Evolutionary conservation across 2,329 filamentous ascomycete genomes (phyloP), one percentile per base, ranked within the genome.

Genomic region (Ascochyta fabae): DNA sequence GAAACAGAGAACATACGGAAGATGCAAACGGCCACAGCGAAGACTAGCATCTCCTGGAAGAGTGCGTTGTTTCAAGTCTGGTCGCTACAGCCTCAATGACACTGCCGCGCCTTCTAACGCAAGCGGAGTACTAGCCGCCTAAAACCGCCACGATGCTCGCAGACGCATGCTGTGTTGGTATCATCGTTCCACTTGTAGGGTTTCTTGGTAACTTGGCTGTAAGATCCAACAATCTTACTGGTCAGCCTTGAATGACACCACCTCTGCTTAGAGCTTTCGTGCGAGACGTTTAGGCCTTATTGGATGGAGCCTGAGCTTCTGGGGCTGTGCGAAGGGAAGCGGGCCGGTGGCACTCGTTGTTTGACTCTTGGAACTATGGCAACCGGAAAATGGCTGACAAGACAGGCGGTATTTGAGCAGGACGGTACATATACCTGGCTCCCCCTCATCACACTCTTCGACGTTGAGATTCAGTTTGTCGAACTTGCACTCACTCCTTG

Each of bases 101-200:
- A 43, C 53, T 55, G 43, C 48, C 49, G 44, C 57, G 48, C 53
- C 51, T 54, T 46, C 40, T 48, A 56, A 54, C 41, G 46, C 41
- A 50, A 36, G 46, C 45, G 44, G 57, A 59, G 52, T 45, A 49
- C 58, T 64, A 66, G 61, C 54, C 45, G 52, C 59, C 57, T 57
- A 26, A 50, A 48, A 41, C 39, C 53, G 56, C 58, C 45, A 59
- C 60, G 47, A 61, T 63, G 51, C 54, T 53, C 55, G 57, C 46
- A 50, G 49, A 45, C 43, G 38, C 42, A 56, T 44, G 48, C 50
- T 59, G 57, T 40, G 50, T 45, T 61, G 39, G 53, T 61, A 58
- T 64, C 60, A 60, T 62, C 58, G 56, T 59, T 53, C 54, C 61
- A 60, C 59, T 61, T 59, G 48, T 58, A 54, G 33, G 41, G 34